phyloP scores from a whole-genome alignment of 305 asterid species.

The Coffea humblotiana region DNA sequence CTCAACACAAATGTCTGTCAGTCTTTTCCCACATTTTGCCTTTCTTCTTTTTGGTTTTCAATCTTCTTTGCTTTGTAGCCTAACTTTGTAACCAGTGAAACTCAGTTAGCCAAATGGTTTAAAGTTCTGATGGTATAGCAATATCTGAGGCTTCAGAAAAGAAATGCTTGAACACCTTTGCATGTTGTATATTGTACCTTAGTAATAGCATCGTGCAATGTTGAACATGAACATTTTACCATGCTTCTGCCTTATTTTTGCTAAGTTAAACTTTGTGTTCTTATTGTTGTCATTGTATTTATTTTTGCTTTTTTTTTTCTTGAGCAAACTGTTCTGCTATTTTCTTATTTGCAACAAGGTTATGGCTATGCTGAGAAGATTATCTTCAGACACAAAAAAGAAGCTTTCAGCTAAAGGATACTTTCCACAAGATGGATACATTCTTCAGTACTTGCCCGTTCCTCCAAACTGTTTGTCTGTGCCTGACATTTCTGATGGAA shows the following conservation, averaged over 20 bases:
- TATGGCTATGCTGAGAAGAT: conserved; percentile 56
- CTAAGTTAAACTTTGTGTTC: neutral
- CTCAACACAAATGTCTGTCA: neutral
- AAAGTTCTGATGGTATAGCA: neutral
- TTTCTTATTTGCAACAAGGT: conserved; percentile 43
- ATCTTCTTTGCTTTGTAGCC: neutral
- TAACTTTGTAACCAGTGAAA: neutral
- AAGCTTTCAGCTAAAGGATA: conserved; percentile 67
- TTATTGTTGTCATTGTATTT: neutral
- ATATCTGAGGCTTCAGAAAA: neutral
- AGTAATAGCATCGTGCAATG: neutral
- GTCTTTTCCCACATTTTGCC: neutral
- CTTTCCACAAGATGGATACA: conserved; percentile 87
- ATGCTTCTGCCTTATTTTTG: neutral
- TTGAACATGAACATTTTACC: neutral
- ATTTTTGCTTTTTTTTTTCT: neutral
- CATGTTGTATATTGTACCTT: too few relatives aligned
- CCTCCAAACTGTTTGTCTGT: conserved; percentile 98
- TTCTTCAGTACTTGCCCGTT: conserved; percentile 77
- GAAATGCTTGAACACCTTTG: neutral
- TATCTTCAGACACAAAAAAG: conserved; percentile 63
- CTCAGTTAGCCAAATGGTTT: neutral
- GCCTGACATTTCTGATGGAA: conserved; percentile 95
- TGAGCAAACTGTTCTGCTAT: neutral
- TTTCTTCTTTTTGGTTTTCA: neutral